Evolutionary conservation across 2,329 filamentous ascomycete genomes (phyloP), one percentile per base, ranked within the genome.

Genomic region (Ophiostoma perfectum): DNA sequence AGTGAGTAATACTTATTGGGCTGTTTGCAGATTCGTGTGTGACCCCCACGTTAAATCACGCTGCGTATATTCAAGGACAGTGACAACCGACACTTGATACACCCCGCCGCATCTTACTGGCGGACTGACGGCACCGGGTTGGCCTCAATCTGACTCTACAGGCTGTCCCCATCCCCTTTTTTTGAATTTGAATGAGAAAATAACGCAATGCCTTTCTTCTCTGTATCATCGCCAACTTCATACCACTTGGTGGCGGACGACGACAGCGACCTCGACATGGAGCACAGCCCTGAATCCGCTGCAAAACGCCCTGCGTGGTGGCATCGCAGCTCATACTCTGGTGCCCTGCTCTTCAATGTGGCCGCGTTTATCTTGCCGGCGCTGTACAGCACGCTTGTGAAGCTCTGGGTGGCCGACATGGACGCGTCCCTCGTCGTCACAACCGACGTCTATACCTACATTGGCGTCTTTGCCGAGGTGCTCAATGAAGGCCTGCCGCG

Each of bases 401-500:
- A 91, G 73, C 80, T 90, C 18, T 92, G 88, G 89, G 83, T 92
- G 2, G 87, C 88, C 2, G 83, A 84, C 67, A 89, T 91, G 68
- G 86, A 91, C 75, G 77, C 84, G 0, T 84, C 81, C 1, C 79
- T 85, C 70, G 85, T 90, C 1, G 86, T 84, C 18, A 89, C 86
- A 0, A 89, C 86, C 0, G 87, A 90, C 69, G 79, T 83, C 0
- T 90, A 89, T 76, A 91, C 87, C 0, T 92, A 92, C 75, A 90
- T 92, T 70, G 82, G 84, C 27, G 83, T 87, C 0, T 80, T 91
- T 0, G 84, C 83, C 1, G 87, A 92, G 74, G 88, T 90, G 0
- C 76, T 92, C 16, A 92, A 92, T 71, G 89, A 92, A 75, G 89
- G 89, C 0, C 83, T 92, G 0, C 89, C 89, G 0, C 82, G 88